Evolutionary conservation across 768 basidiomycete species (phyloP), one percentile per base, ranked within the genome.

Genomic region (Lactifluus pinguis): DNA sequence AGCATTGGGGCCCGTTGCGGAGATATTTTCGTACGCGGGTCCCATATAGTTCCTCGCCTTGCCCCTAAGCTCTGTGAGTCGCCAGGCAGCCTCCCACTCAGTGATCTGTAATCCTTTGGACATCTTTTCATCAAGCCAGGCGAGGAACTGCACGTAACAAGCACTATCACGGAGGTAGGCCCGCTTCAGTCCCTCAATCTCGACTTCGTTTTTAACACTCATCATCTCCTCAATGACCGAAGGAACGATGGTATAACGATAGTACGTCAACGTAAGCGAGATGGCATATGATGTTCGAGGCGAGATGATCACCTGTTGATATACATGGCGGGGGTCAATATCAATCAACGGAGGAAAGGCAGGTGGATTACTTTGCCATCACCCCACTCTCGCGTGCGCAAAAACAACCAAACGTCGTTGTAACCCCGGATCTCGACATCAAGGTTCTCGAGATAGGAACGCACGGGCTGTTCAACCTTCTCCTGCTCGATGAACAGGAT

Each of bases 101-200:
- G 88, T 89, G 65, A 98, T 86, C 61, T 86, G 81, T 68, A 88
- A 89, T 53, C 87, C 87, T 60, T 86, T 80, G 13, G 76, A 71
- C 42, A 95, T 77, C 72, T 91, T 88, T 59, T 83, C 73, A 59
- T 98, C 93, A 2, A 99, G 76, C 92, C 93, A 95, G 1, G 92
- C 89, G 60, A 94, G 82, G 84, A 92, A 98, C 68, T 78, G 79
- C 42, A 84, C 87, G 69, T 83, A 89, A 19, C 93, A 87, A 59
- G 81, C 87, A 21, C 93, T 95, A 72, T 99, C 97, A 55, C 94
- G 82, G 15, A 92, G 72, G 73, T 98, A 98, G 0, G 95, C 95
- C 45, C 81, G 76, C 62, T 81, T 79, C 70, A 97, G 72, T 2
- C 95, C 95, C 45, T 86, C 83, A 55, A 97, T 77, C 74, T 98